Evolutionary conservation across 306 rosid genomes (phyloP), one percentile per base, ranked within the genome.

Genomic region (Glycine soja): DNA sequence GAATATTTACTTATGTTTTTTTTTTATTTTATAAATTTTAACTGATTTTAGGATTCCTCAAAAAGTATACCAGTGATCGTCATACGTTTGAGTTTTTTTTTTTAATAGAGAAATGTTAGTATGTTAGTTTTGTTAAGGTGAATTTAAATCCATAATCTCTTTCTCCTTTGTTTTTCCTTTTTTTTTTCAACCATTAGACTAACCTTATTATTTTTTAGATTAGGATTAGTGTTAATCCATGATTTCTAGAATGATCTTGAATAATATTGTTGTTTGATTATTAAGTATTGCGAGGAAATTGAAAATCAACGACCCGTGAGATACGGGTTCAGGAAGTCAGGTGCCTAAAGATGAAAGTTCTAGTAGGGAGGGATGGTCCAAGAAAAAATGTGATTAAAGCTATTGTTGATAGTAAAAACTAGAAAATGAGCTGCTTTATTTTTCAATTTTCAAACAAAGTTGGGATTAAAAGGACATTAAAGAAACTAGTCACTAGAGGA

Each of bases 251-350:
- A 62, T 2, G 5, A 56, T 11, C 3, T 18, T 48, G 13, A 50
- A 73, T 74, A 24, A 19, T 19, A 19, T 52, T 38, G 53, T 40
- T 51, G 32, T 46, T 62, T 63, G 50, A 68, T 47, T 75, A 7
- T 77, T 45, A 62, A 18, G 11, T 18, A 12, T 5, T 50, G 3
- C 56, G 40, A 24, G 30, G 30, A 24, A 24, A 1, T 24, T 24
- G 30, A 24, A 24, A 24, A 24, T 24, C 30, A 24, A 24, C 30
- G 30, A 2, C 30, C 30, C 30, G 30, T 64, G 52, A 6, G 58
- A 8, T 11, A 59, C 68, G 18, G 42, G 69, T 4, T 24, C n/a
- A 63, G 13, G 1, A 61, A 66, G 16, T 78, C 64, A 72, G 53
- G 5, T 18, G 30, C 65, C 15, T 62, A 12, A 40, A 45, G 30